Conservation (phyloP, 352 stramenopile genomes). For the Nothophytophthora sp. region DNA sequence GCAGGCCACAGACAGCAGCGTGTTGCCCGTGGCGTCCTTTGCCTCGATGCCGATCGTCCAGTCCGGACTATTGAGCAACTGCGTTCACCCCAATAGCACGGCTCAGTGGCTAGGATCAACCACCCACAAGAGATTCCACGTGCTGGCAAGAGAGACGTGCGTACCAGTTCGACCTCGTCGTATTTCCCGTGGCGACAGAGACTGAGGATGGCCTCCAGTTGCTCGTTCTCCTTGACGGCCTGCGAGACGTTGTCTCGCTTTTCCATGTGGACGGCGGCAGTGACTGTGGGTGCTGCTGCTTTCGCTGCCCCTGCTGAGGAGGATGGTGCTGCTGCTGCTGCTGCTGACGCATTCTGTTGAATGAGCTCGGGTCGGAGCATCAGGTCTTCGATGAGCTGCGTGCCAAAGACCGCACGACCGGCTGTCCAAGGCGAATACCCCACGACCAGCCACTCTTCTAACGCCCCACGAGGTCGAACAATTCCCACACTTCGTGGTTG, state of each 20-base stretch:
- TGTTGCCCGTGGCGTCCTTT: slow-evolving; percentile 93
- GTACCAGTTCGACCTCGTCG: slow-evolving; percentile 77
- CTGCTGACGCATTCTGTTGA: slow-evolving; percentile 14
- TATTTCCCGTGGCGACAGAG: slow-evolving; percentile 91
- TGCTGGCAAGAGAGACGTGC: not conserved
- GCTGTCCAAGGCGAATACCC: slow-evolving; percentile 94
- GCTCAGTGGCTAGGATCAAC: too few relatives aligned
- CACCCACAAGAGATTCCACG: slow-evolving; percentile 9
- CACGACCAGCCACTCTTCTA: slow-evolving; percentile 89
- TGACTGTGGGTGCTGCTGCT: slow-evolving; percentile 2
- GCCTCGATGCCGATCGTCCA: slow-evolving; percentile 91
- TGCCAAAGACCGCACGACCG: slow-evolving; percentile 57
- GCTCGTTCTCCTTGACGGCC: slow-evolving; percentile 79
- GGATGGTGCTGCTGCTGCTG: not conserved
- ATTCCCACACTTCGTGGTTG: slow-evolving; percentile 84
- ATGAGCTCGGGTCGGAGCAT: slow-evolving; percentile 58
- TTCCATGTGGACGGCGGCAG: slow-evolving; percentile 23
- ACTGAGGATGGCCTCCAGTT: slow-evolving; percentile 91
- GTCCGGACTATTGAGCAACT: slow-evolving; percentile 91
- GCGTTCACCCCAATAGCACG: too few relatives aligned
- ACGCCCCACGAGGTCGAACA: slow-evolving; percentile 78
- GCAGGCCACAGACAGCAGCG: slow-evolving; percentile 91
- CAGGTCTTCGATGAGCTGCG: slow-evolving; percentile 66
- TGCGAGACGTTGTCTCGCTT: slow-evolving; percentile 80
- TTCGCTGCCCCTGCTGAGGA: too few relatives aligned